Evolutionary conservation across 129 eudicot genomes (phyloP).

Genomic region (Chrysanthemum seticuspe): DNA sequence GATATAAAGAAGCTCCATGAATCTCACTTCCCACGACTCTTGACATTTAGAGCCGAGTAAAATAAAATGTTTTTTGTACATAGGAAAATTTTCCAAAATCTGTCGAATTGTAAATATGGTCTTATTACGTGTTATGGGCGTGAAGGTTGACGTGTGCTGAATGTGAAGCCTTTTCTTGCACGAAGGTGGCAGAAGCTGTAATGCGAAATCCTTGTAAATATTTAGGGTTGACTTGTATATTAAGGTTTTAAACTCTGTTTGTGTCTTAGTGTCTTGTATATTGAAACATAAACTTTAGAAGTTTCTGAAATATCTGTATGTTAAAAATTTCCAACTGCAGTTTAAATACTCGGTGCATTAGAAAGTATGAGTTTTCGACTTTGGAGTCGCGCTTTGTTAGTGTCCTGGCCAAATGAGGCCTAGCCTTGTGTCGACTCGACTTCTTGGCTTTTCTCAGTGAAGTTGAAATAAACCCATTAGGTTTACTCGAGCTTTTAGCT

Average conservation of each 20-base stretch:
- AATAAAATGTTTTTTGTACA: background rate
- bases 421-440: no score
- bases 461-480: no score
- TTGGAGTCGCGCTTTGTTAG: no score
- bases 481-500: no score
- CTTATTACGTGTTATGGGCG: constrained; percentile 6
- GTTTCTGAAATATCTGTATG: no score
- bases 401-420: no score
- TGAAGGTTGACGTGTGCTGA: background rate
- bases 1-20: constrained; percentile 87
- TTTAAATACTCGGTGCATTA: no score
- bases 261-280: no score
- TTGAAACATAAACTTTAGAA: no score
- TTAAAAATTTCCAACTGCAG: no score
- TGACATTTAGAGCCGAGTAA: constrained; percentile 76
- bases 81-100: background rate
- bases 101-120: constrained; percentile 32
- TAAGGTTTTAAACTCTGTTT: background rate
- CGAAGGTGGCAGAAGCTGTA: background rate
- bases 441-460: no score
- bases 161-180: background rate
- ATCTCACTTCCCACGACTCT: constrained; percentile 62
- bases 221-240: background rate
- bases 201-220: background rate
- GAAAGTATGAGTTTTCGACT: no score